Conservation (phyloP, 208 protist species). For the Crithidia bombi region DNA sequence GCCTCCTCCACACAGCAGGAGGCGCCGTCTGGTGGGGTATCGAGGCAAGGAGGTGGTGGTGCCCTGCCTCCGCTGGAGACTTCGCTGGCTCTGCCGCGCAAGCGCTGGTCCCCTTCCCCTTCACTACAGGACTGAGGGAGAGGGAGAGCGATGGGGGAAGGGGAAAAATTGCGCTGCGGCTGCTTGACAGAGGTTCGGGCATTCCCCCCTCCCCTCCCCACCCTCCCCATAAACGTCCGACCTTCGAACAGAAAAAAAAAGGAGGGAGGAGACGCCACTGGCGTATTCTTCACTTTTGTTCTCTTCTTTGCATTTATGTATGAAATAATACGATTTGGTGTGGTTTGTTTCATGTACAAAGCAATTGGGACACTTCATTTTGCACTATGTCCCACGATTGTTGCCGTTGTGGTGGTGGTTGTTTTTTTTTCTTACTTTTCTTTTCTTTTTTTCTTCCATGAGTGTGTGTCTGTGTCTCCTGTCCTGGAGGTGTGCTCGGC, state of each 20-base stretch:
- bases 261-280: neutral
- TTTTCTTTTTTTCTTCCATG: neutral
- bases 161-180: neutral
- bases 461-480: constrained; percentile 3
- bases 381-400: too few relatives aligned
- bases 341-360: neutral
- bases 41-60: neutral
- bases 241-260: neutral
- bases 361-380: too few relatives aligned
- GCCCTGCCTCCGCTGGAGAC: constrained; percentile 17
- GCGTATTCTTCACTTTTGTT: too few relatives aligned
- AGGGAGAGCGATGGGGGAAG: neutral
- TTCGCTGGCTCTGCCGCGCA: neutral
- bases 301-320: too few relatives aligned
- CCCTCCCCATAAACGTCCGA: neutral
- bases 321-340: too few relatives aligned
- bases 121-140: neutral
- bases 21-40: neutral
- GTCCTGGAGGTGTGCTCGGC: constrained; percentile 1
- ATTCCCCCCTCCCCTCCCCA: neutral
- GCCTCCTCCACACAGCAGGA: neutral
- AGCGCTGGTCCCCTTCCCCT: constrained; percentile 6
- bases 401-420: neutral
- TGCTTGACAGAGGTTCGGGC: neutral
- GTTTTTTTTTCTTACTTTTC: neutral